Evolutionary conservation across 1,139 yeast genomes (phyloP).

Genomic region (Candida dubliniensis): DNA sequence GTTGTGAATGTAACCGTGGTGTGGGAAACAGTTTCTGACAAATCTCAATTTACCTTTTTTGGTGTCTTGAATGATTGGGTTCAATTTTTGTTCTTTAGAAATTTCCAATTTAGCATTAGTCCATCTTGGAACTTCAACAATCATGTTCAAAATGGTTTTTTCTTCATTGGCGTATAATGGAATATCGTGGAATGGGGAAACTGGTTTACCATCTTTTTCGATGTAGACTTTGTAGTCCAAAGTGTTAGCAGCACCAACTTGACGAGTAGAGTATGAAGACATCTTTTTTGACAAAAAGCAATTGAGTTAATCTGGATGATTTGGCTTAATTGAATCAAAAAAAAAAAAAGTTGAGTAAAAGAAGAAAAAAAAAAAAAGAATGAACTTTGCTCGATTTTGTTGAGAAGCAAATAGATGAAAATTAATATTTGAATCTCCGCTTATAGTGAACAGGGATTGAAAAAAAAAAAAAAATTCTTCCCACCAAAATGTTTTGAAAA

Average conservation of each 20-base stretch:
- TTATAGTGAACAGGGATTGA: too few species aligned
- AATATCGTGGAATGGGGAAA: slow-evolving; percentile 75
- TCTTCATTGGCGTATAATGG: slow-evolving; percentile 71
- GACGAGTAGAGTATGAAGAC: slow-evolving; percentile 74
- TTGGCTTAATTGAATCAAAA: background rate
- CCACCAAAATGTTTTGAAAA: background rate
- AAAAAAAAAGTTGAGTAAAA: slow-evolving; percentile 2
- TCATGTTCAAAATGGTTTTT: slow-evolving; percentile 73
- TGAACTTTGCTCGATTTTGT: background rate
- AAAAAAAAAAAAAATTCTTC: too few species aligned
- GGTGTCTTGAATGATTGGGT: slow-evolving; percentile 92
- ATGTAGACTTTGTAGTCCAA: slow-evolving; percentile 80
- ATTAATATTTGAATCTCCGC: too few species aligned
- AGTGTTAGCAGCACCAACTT: slow-evolving; percentile 89
- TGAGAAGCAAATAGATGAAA: background rate
- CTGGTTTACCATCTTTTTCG: slow-evolving; percentile 49
- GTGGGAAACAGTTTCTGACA: slow-evolving; percentile 92
- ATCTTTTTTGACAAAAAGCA: slow-evolving; percentile 26
- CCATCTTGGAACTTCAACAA: slow-evolving; percentile 96
- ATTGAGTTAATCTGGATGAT: slow-evolving; percentile 4
- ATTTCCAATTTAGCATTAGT: slow-evolving; percentile 92
- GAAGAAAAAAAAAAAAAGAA: background rate
- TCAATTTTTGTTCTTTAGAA: slow-evolving; percentile 66
- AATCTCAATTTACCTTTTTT: slow-evolving; percentile 87
- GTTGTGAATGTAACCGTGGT: slow-evolving; percentile 93